phyloP scores from a whole-genome alignment of 1,284 basidiomycete species.

The Schizopora paradoxa region DNA sequence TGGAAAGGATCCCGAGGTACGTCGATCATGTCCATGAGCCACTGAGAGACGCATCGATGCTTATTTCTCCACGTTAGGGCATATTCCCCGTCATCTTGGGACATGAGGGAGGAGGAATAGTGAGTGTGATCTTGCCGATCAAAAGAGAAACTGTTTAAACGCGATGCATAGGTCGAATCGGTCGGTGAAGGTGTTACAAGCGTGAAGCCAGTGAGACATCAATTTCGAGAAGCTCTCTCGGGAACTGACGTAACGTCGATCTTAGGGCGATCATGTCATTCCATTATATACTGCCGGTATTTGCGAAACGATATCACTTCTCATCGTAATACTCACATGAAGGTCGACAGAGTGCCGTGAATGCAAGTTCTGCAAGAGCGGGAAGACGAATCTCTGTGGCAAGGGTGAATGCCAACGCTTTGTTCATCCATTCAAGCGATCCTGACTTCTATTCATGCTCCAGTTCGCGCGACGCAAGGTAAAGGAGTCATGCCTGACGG shows the following conservation, averaged over 20 bases:
- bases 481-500: conserved; percentile 95
- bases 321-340: neutral
- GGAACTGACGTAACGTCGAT: conserved; percentile 20
- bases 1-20: conserved; percentile 90
- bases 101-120: conserved; percentile 84
- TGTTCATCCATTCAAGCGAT: neutral
- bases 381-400: conserved; percentile 96
- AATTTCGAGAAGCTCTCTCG: conserved; percentile 13
- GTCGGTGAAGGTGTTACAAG: conserved; percentile 89
- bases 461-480: conserved; percentile 92
- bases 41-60: conserved; percentile 7
- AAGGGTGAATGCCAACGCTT: conserved; percentile 48
- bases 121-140: conserved; percentile 35
- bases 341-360: conserved; percentile 73
- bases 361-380: conserved; percentile 98
- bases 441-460: conserved; percentile 14
- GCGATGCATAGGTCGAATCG: conserved; percentile 73
- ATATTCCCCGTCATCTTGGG: conserved; percentile 93
- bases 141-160: conserved; percentile 12
- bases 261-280: conserved; percentile 86
- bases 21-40: conserved; percentile 15
- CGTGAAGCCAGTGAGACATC: conserved; percentile 57
- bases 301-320: conserved; percentile 18
- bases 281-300: conserved; percentile 88
- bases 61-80: conserved; percentile 47